Evolutionary conservation across 2,329 filamentous ascomycete species (phyloP).

Genomic region (Botrytis deweyae): DNA sequence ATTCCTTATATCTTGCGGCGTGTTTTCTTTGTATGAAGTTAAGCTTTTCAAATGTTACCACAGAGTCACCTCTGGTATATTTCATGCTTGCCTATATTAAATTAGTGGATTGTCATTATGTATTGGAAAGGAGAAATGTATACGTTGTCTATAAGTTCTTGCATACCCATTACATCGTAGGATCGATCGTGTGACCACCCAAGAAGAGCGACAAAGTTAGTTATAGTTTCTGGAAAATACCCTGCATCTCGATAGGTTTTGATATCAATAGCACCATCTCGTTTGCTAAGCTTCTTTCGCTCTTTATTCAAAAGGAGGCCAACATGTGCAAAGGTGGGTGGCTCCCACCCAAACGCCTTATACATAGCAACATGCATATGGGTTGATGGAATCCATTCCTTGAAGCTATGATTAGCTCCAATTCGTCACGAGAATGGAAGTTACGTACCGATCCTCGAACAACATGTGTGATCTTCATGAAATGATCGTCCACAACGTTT

Average conservation of each 20-base stretch:
- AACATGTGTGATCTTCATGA: conserved; percentile 95
- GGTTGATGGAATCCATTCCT: conserved; percentile 96
- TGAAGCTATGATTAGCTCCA: conserved; percentile 17
- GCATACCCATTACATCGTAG: conserved; percentile 69
- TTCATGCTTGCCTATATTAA: conserved; percentile 69
- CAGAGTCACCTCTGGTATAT: conserved; percentile 88
- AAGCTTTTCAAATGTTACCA: conserved; percentile 78
- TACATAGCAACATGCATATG: conserved; percentile 77
- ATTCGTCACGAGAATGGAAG: background rate
- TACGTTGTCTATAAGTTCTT: conserved; percentile 69
- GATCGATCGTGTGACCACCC: conserved; percentile 74
- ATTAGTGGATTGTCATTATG: background rate
- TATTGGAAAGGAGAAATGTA: conserved; percentile 42
- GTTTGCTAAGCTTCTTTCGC: conserved; percentile 83
- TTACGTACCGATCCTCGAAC: conserved; percentile 73
- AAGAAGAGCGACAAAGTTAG: conserved; percentile 81
- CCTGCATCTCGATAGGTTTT: conserved; percentile 56
- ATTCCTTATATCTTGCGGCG: conserved; percentile 34
- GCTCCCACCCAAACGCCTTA: conserved; percentile 70
- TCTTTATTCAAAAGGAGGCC: conserved; percentile 68
- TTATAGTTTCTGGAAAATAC: conserved; percentile 62
- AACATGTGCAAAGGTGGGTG: conserved; percentile 77
- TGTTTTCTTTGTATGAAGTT: conserved; percentile 75
- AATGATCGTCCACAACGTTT: conserved; percentile 93
- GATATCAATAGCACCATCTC: conserved; percentile 66